Evolutionary conservation across 2,329 filamentous ascomycete species (phyloP).

Genomic region (Stromatinia cepivora): DNA sequence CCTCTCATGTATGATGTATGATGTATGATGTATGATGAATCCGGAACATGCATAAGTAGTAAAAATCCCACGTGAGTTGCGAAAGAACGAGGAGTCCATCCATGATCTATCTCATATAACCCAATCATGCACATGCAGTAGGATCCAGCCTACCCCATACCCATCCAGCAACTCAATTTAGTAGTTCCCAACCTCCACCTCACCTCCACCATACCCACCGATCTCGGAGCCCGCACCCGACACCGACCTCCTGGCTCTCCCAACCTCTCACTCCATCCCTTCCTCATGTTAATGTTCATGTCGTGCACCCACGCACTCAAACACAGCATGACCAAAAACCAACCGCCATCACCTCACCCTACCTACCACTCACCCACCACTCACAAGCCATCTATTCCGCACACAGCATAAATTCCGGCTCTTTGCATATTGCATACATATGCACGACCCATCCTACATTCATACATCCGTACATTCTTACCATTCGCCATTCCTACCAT

Average conservation of each 20-base stretch:
- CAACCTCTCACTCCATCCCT: neutral
- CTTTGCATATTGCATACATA: neutral
- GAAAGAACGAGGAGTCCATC: too few relatives aligned
- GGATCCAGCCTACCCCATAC: too few relatives aligned
- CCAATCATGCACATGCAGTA: neutral
- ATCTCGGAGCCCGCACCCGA: neutral
- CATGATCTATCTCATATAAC: too few relatives aligned
- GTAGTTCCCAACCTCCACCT: neutral
- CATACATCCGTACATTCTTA: neutral
- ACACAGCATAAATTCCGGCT: too few relatives aligned
- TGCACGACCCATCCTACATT: neutral
- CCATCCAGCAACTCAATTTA: too few relatives aligned
- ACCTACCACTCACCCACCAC: too few relatives aligned
- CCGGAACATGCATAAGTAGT: neutral
- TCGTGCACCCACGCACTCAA: neutral
- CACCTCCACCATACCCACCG: neutral
- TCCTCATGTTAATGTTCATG: neutral
- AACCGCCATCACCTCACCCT: too few relatives aligned
- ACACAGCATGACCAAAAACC: too few relatives aligned
- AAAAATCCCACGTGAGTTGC: neutral
- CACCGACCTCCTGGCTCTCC: constrained; percentile 3
- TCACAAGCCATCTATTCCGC: too few relatives aligned
- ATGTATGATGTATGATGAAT: too few relatives aligned
- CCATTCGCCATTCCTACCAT: neutral
- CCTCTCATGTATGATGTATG: neutral